These are phyloP conservation scores for Myriangium duriaei DNA, from an alignment of 2,329 filamentous ascomycete genomes.

Conservation along the genomic window DNA sequence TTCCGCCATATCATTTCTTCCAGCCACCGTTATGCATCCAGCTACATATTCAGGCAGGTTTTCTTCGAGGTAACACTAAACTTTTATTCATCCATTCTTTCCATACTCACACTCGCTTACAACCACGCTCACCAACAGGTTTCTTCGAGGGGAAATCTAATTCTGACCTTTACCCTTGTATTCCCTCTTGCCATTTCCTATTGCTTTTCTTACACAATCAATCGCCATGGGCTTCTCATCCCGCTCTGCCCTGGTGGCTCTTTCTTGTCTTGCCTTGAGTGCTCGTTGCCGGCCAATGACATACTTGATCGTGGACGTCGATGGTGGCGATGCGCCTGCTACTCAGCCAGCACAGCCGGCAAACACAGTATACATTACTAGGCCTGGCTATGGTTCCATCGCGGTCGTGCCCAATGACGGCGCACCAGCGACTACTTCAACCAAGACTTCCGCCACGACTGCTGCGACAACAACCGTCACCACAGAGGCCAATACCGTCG, in stretches of 20 bases:
- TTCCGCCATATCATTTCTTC: constrained; percentile 4
- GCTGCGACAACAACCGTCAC: not conserved
- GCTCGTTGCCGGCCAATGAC: constrained; percentile 3
- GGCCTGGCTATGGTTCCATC: not conserved
- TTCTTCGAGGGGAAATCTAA: not conserved
- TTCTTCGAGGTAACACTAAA: constrained; percentile 6
- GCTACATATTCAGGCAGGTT: constrained; percentile 2
- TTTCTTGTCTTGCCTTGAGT: constrained; percentile 3
- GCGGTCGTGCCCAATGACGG: constrained; percentile 7
- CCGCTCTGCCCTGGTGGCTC: constrained; percentile 1
- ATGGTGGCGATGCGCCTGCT: constrained; percentile 8
- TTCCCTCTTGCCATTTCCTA: not conserved
- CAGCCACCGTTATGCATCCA: constrained; percentile 5
- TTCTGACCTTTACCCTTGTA: not conserved
- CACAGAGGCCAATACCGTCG: constrained; percentile 1
- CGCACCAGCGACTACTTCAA: not conserved
- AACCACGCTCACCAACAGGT: not conserved
- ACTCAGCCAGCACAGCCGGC: not conserved
- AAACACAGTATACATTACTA: constrained; percentile 3
- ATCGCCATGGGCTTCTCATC: constrained; percentile 5
- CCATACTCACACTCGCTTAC: not conserved
- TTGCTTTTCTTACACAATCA: too few relatives aligned
- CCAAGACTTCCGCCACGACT: not conserved
- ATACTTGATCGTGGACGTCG: constrained; percentile 11
- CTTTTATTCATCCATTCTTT: constrained; percentile 4